phyloP scores from a whole-genome alignment of 179 eudicot species.

The Beta macrorhiza region DNA sequence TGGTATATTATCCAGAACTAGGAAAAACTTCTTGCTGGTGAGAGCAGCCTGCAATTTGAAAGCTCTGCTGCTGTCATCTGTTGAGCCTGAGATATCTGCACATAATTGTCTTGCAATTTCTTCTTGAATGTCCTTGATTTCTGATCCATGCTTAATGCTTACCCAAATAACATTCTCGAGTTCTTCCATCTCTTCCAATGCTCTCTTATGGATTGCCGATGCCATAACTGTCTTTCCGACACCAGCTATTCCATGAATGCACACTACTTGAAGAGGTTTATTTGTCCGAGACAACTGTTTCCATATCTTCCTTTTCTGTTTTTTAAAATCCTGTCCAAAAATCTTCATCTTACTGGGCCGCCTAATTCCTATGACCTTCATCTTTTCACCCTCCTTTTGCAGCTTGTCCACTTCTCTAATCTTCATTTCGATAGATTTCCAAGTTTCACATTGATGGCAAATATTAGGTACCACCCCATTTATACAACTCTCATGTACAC shows the following conservation, averaged over 20 bases:
- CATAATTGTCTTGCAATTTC: slow-evolving; percentile 32
- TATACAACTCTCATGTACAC: slow-evolving; percentile 17
- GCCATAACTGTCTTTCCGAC: slow-evolving; percentile 53
- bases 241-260: slow-evolving; percentile 50
- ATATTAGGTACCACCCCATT: slow-evolving; percentile 4
- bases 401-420: slow-evolving; percentile 30
- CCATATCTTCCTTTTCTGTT: slow-evolving; percentile 28
- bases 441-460: slow-evolving; percentile 22
- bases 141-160: slow-evolving; percentile 29
- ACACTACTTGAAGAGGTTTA: slow-evolving; percentile 22
- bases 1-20: slow-evolving; percentile 41
- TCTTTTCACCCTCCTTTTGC: slow-evolving; percentile 18
- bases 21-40: slow-evolving; percentile 29
- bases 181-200: slow-evolving; percentile 24
- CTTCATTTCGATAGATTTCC: slow-evolving; percentile 24
- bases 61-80: slow-evolving; percentile 33
- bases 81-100: slow-evolving; percentile 29
- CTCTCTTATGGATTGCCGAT: slow-evolving; percentile 37
- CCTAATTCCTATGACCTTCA: slow-evolving; percentile 29
- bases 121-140: slow-evolving; percentile 36
- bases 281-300: slow-evolving; percentile 23
- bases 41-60: slow-evolving; percentile 26
- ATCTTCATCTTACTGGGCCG: slow-evolving; percentile 15
- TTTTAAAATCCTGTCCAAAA: slow-evolving; percentile 16
- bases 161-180: slow-evolving; percentile 48